These are phyloP conservation scores for Calonectria hawksworthii DNA, from an alignment of 2,329 filamentous ascomycete species.

Conservation along the genomic window DNA sequence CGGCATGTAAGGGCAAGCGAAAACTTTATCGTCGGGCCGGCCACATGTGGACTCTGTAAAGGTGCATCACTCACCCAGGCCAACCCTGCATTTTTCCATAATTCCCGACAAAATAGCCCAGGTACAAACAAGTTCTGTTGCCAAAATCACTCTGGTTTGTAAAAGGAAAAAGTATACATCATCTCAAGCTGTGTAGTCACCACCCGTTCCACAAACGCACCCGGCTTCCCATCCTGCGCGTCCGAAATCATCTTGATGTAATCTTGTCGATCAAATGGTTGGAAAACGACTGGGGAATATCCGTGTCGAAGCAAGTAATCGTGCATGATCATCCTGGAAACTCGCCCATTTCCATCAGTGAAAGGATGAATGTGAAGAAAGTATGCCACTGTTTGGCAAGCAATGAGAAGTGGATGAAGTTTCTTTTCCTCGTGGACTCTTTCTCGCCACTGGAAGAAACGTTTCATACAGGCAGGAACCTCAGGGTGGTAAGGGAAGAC, in stretches of 20 bases:
- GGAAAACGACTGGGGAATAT: not conserved
- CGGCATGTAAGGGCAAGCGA: not conserved
- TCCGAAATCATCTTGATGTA: constrained; percentile 4
- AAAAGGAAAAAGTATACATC: not conserved
- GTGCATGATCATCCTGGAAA: constrained; percentile 18
- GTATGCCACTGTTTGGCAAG: constrained; percentile 12
- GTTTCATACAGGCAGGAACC: constrained; percentile 7
- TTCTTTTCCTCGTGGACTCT: not conserved
- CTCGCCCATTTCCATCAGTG: not conserved
- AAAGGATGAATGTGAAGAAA: constrained; percentile 17
- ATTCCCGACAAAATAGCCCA: not conserved
- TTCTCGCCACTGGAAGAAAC: constrained; percentile 16
- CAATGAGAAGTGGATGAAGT: constrained; percentile 2
- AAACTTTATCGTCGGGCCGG: not conserved
- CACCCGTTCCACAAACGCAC: constrained; percentile 1
- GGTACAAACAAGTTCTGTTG: not conserved
- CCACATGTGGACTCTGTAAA: not conserved
- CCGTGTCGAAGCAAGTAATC: constrained; percentile 18
- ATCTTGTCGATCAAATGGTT: not conserved
- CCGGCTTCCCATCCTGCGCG: not conserved
- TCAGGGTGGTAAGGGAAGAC: constrained; percentile 9
- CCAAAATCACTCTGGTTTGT: not conserved
- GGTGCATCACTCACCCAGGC: not conserved
- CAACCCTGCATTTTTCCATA: not conserved
- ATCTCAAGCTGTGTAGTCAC: constrained; percentile 3